phyloP scores from a whole-genome alignment of 768 basidiomycete species.

The Auricularia sp. region DNA sequence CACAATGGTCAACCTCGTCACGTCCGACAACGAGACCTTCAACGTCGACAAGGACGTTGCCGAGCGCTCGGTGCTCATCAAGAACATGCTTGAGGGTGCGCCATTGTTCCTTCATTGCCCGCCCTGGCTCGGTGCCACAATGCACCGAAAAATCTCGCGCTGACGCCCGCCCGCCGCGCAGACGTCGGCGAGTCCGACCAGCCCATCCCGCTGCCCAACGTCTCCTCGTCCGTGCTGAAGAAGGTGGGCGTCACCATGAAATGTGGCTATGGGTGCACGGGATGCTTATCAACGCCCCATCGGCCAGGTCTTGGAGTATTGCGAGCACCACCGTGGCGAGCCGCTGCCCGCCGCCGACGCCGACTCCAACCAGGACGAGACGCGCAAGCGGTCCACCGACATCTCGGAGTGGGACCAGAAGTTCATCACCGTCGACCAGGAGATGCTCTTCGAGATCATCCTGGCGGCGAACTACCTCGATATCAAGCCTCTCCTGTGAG shows the following conservation, averaged over 20 bases:
- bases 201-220: constrained; percentile 90
- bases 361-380: constrained; percentile 80
- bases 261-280: constrained; percentile 3
- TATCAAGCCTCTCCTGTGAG: constrained; percentile 94
- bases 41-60: constrained; percentile 88
- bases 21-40: constrained; percentile 94
- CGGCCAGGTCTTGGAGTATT: constrained; percentile 88
- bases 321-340: constrained; percentile 96
- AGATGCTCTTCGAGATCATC: constrained; percentile 99
- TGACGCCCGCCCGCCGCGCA: constrained; percentile 20
- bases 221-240: constrained; percentile 84
- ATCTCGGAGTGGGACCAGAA: constrained; percentile 99
- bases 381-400: constrained; percentile 94
- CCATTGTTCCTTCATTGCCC: background rate
- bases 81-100: constrained; percentile 86
- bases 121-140: background rate
- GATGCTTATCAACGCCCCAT: background rate
- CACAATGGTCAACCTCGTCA: constrained; percentile 76
- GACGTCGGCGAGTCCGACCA: constrained; percentile 93
- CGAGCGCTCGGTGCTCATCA: constrained; percentile 91
- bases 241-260: constrained; percentile 45
- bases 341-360: constrained; percentile 82
- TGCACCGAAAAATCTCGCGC: background rate
- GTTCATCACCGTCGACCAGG: constrained; percentile 97
- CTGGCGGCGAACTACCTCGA: constrained; percentile 99